Evolutionary conservation across 163 green algal genomes (phyloP).

Genomic region (Volvox carteri): DNA sequence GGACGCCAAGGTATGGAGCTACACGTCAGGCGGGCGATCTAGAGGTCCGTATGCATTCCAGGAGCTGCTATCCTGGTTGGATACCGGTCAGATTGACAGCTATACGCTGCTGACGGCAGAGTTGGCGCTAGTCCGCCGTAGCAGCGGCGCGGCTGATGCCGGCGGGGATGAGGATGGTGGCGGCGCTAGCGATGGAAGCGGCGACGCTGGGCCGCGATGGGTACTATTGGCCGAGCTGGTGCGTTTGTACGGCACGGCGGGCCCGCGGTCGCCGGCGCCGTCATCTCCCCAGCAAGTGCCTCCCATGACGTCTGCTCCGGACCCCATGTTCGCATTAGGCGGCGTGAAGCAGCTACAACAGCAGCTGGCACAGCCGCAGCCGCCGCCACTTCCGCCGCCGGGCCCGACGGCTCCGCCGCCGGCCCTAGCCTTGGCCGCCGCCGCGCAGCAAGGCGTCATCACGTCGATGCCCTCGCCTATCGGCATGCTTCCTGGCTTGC

Average conservation of each 20-base stretch:
- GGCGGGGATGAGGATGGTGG: not conserved
- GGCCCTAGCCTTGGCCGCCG: not conserved
- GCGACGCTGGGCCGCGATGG: not conserved
- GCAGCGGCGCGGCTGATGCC: not conserved
- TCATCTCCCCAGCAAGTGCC: not conserved
- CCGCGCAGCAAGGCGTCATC: not conserved
- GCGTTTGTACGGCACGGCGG: not conserved
- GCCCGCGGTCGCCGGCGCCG: not conserved
- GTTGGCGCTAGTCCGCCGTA: not conserved
- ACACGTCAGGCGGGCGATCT: conserved; percentile 5
- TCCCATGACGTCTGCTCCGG: not conserved
- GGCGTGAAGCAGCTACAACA: conserved; percentile 16
- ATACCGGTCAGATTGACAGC: conserved; percentile 6
- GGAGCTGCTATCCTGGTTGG: not conserved
- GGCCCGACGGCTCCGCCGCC: not conserved
- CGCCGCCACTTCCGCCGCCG: not conserved
- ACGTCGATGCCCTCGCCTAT: not conserved
- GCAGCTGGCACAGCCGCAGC: not conserved
- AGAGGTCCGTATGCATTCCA: not conserved
- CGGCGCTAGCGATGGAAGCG: not conserved
- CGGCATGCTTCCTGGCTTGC: not conserved
- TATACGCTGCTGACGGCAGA: not conserved
- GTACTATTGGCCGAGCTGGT: conserved; percentile 14
- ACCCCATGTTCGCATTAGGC: conserved; percentile 27
- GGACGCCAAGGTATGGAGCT: not conserved